Percentiles rank a stretch among this genome's conserved stretches.
Conservation (phyloP, 495 filamentous ascomycete genomes). For the Neurospora intermedia region DNA sequence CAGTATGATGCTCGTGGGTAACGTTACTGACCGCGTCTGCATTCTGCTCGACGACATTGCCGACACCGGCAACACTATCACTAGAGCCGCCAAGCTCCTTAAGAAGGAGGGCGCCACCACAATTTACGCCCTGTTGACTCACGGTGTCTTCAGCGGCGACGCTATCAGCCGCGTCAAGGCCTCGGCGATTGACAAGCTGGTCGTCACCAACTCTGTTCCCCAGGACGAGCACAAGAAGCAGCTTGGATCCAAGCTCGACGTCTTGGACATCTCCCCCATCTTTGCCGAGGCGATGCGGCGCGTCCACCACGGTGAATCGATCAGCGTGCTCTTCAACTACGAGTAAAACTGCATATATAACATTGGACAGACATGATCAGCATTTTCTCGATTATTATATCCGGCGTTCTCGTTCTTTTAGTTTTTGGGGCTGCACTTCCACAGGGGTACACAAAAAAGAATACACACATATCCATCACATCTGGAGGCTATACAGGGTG, state of each 20-base stretch:
- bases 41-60: conserved; percentile 92
- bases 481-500: not conserved
- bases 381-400: not conserved
- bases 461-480: not conserved
- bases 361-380: not conserved
- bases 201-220: conserved; percentile 91
- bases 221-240: conserved; percentile 61
- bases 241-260: conserved; percentile 73
- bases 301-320: conserved; percentile 95
- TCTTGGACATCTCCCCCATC: conserved; percentile 77
- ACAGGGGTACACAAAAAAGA: not conserved
- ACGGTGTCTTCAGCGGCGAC: conserved; percentile 89
- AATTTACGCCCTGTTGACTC: conserved; percentile 86
- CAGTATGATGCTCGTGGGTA: conserved; percentile 96
- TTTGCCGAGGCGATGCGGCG: conserved; percentile 95
- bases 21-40: conserved; percentile 70
- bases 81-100: conserved; percentile 85
- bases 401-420: not conserved
- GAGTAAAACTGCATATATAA: conserved; percentile 28
- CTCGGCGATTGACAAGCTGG: conserved; percentile 76
- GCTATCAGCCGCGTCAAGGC: conserved; percentile 92
- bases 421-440: not conserved
- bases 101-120: conserved; percentile 85
- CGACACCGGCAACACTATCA: conserved; percentile 95
- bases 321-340: conserved; percentile 90